phyloP scores from a whole-genome alignment of 805 yeast species.

The Metschnikowia sp. region DNA sequence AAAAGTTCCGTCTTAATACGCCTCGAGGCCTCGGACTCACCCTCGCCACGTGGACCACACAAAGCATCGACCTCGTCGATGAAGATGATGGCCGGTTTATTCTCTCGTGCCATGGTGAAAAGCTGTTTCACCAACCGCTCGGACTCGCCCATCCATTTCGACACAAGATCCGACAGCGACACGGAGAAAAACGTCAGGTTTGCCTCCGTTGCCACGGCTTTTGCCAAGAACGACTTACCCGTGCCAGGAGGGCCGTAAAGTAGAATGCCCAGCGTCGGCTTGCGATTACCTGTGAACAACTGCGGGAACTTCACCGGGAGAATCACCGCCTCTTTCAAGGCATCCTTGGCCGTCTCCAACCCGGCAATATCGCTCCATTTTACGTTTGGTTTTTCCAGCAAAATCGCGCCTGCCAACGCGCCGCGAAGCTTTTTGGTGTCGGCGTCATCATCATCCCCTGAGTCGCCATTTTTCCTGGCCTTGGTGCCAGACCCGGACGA shows the following conservation, averaged over 20 bases:
- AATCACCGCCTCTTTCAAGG: constrained; percentile 94
- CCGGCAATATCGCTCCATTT: constrained; percentile 97
- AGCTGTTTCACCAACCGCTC: constrained; percentile 94
- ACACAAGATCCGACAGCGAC: constrained; percentile 91
- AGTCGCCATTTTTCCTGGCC: constrained; percentile 46
- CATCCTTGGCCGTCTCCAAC: constrained; percentile 90
- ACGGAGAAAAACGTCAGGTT: constrained; percentile 95
- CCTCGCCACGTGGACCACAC: constrained; percentile 97
- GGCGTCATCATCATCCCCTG: constrained; percentile 64
- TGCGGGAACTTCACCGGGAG: constrained; percentile 96
- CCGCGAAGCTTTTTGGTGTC: constrained; percentile 88
- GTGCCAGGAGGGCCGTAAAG: constrained; percentile 82
- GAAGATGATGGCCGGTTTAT: constrained; percentile 91
- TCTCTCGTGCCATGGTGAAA: constrained; percentile 94
- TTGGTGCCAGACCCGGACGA: constrained; percentile 54
- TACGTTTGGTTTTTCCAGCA: constrained; percentile 89
- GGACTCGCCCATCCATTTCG: constrained; percentile 99
- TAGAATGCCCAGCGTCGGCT: constrained; percentile 87
- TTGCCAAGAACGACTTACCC: constrained; percentile 94
- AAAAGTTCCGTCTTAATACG: constrained; percentile 93
- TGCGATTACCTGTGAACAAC: constrained; percentile 87
- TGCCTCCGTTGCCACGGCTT: constrained; percentile 98
- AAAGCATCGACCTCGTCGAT: constrained; percentile 98
- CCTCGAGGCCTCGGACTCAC: constrained; percentile 93
- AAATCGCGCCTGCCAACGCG: constrained; percentile 87